Base-by-base conservation (phyloP, 2,329 filamentous ascomycete species). In the Paraphaeosphaeria minitans region DNA sequence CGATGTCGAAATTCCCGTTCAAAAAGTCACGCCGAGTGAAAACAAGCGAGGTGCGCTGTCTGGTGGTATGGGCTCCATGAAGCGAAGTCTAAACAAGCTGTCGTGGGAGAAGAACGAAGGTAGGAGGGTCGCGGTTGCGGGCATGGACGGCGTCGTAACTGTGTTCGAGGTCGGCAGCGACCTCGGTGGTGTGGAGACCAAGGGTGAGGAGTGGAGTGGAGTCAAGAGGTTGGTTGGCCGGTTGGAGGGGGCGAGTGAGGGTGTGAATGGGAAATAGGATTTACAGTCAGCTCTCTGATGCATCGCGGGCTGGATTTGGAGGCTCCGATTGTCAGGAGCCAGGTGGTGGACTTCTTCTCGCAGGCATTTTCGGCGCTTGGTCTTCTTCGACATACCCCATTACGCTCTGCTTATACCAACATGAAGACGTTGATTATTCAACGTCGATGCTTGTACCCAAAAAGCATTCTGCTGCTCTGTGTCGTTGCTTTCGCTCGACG, bases 61-160 rank as follows among this genome's bases (percentile, higher is more conserved):
- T 57, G 63, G 73, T 65, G 69, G 79, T 58, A 63, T 77, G 66
- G 85, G 87, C 29, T 87, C 92, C 75, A 83, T 94, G 68, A 91
- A 89, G 58, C 90, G 92, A 79, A 96, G 93, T 74, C 79, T 99
- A 70, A 99, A 99, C 78, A 96, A 95, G 80, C 82, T 97, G 45
- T 90, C 92, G 0, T 99, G 95, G 95, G 95, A 99, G 79, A 87
- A 88, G 69, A 89, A 87, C 46, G 93, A 97, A 73, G 96, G 95
- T 50, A 90, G 90, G 77, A 85, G 91, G 53, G 81, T 98, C 52
- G 95, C 94, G 1, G 93, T 93, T 0, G 96, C 95, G 46, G 95
- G 95, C 4, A 89, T 99, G 61, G 93, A 97, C 71, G 94, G 94
- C 12, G 87, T 92, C 1, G 83, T 97, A 22, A 97, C 91, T 0